Conservation (phyloP, 768 basidiomycete species). For the Multifurca ochricompacta region DNA sequence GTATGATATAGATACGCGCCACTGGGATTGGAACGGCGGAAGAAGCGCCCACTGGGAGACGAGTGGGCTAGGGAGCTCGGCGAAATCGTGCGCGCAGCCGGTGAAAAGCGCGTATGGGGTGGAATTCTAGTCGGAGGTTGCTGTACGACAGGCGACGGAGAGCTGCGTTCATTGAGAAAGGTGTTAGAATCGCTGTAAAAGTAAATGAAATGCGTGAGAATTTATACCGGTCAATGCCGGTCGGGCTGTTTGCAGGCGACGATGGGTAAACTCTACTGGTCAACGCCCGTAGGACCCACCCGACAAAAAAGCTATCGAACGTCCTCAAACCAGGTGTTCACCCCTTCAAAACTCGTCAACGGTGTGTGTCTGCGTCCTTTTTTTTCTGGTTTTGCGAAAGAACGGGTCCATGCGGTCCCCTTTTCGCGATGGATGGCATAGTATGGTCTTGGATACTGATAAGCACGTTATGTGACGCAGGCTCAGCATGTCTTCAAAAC, state of each 20-base stretch:
- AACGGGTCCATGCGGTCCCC: conserved; percentile 23
- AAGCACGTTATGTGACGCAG: conserved; percentile 26
- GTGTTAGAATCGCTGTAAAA: not conserved
- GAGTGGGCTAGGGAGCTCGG: conserved; percentile 34
- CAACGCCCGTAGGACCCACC: conserved; percentile 15
- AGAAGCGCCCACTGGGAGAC: conserved; percentile 18
- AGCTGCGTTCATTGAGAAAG: conserved; percentile 32
- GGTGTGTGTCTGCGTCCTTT: conserved; percentile 32
- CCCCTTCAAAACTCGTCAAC: conserved; percentile 31
- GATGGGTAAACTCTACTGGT: conserved; percentile 9
- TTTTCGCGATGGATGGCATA: conserved; percentile 32
- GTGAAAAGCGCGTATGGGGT: conserved; percentile 31
- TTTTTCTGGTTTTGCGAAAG: conserved; percentile 21
- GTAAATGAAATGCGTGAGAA: conserved; percentile 1
- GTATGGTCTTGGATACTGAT: conserved; percentile 31
- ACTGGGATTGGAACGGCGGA: conserved; percentile 32
- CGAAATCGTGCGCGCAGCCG: conserved; percentile 22
- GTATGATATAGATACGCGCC: conserved; percentile 40
- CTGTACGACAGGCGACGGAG: conserved; percentile 50
- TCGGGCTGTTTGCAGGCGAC: not conserved
- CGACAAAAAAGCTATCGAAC: conserved; percentile 21
- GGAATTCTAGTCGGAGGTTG: conserved; percentile 63
- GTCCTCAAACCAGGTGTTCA: conserved; percentile 35
- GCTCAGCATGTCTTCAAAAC: conserved; percentile 68
- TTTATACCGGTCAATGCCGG: conserved; percentile 10